Evolutionary conservation across 164 flowering plant species (phyloP), one percentile per base, ranked within the genome.

Genomic region (Tetracentron sinense): DNA sequence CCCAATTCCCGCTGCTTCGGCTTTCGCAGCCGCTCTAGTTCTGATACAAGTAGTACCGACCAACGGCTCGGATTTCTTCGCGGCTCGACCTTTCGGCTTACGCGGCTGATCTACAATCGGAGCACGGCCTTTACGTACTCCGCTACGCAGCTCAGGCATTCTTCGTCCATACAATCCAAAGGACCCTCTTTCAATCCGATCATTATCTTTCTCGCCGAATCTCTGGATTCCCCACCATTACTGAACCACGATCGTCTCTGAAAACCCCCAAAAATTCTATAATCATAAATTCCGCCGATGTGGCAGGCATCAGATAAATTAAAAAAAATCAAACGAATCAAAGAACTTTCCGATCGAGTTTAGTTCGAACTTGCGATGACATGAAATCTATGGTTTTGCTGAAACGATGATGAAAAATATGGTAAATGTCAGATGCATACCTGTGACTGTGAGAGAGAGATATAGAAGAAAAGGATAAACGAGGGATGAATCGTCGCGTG

Each of bases 81-180:
- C 44, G 29, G 56, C 67, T 57, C 69, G 15, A 53, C 57, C 54
- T 44, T 62, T 38, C 33, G 64, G 58, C 57, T 67, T 65, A 6
- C 65, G 69, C 33, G 44, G 72, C 29, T 61, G 62, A 62, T 62
- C 72, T 68, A 64, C 60, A 7, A 60, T 64, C 66, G 75, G 76
- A 72, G 73, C 74, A 69, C 89, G 87, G 67, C 82, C 82, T 31
- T 78, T 71, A 62, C 84, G 85, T 58, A 72, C 81, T 62, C 88
- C 89, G 54, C 78, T 81, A 23, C 84, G 92, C 79, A 86, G 77
- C 82, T 83, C 88, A 62, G 87, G 87, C 91, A 86, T 86, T 72
- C 70, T 74, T 74, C 65, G 47, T 79, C 95, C 91, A 84, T 82
- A 69, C 77, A 82, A 81, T 69, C 73, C 54, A 33, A 51, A 63